These are phyloP conservation scores for Flaveria robusta DNA, from an alignment of 129 eudicot genomes.

Conservation along the genomic window DNA sequence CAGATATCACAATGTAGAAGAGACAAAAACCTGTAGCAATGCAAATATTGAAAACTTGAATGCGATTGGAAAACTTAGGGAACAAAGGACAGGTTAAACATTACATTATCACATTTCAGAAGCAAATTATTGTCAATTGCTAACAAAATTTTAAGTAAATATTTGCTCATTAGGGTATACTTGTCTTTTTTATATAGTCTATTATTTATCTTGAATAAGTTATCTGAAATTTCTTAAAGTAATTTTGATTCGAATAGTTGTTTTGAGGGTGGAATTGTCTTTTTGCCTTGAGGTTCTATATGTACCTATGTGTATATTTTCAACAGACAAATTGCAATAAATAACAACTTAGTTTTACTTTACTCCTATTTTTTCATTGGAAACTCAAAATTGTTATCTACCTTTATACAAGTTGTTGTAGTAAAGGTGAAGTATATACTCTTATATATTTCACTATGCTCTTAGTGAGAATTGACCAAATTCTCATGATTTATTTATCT, in stretches of 20 bases:
- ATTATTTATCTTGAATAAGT: neutral
- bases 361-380: neutral
- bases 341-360: neutral
- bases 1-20: slow-evolving; percentile 2
- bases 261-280: neutral
- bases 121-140: neutral
- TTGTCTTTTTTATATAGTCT: neutral
- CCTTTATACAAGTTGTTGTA: neutral
- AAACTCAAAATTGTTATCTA: neutral
- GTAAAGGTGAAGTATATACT: neutral
- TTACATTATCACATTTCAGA: neutral
- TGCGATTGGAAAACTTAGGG: slow-evolving; percentile 5
- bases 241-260: neutral
- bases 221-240: neutral
- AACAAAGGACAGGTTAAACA: neutral
- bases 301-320: neutral
- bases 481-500: neutral
- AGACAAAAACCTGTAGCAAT: neutral
- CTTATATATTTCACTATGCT: neutral
- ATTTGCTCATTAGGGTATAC: neutral
- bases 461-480: neutral
- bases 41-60: neutral
- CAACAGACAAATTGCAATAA: neutral
- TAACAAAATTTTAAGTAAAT: neutral
- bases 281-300: neutral